Base-by-base conservation (phyloP, 768 basidiomycete species). In the Russula compacta region DNA sequence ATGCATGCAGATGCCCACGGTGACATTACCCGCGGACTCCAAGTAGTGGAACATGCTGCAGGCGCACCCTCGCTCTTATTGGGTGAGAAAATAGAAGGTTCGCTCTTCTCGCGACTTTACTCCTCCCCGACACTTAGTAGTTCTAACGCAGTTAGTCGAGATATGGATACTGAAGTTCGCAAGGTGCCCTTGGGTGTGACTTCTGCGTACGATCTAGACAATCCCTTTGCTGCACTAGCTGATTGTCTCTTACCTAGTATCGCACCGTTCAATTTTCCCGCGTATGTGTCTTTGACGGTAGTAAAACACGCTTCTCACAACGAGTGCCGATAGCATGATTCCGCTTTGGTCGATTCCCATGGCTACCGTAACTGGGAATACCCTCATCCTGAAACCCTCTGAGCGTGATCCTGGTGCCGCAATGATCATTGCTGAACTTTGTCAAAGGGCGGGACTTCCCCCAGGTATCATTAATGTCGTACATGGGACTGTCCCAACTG, bases 361-460 rank as follows among this genome's bases (percentile, higher is more conserved):
- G 82, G 89, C 93, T 17, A 77, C 84, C 24, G 86, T 86, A 10
- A 94, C 92, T 0, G 95, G 95, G 36, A 99, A 99, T 69, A 93
- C 95, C 0, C 80, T 99, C 44, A 81, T 99, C 61, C 78, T 99
- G 63, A 99, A 99, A 69, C 95, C 95, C 19, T 94, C 91, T 1
- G 95, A 99, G 71, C 85, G 95, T 29, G 95, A 97, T 71, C 95
- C 95, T 14, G 95, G 95, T 51, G 95, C 97, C 14, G 87, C 93
- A 6, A 94, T 97, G 88, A 95, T 99, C 58, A 93, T 99, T 63
- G 93, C 94, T 36, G 95, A 99, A 74, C 80, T 98, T 4, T 93
- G 91, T 69, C 84, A 91, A 73, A 84, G 83, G 56, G 93, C 95
- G 58, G 87, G 88, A 33, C 75, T 92, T 36, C 90, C 90, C n/a